A percentile compares a stretch with the other conserved stretches of the same genome.
Evolutionary conservation across 768 basidiomycete genomes (phyloP).

Genomic region (Hydnomerulius pinastri): DNA sequence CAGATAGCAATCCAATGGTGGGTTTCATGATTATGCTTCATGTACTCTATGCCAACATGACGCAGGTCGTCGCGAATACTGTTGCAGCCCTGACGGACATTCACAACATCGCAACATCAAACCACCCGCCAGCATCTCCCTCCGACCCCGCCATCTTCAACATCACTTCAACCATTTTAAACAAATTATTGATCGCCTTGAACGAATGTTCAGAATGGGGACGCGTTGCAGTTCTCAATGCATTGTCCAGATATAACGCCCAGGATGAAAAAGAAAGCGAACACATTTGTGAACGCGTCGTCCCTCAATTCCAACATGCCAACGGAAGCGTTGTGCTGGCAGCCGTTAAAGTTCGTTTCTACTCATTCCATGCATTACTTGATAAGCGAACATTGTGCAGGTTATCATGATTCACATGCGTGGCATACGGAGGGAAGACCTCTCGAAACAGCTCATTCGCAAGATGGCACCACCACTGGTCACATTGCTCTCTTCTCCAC

Average conservation of each 20-base stretch:
- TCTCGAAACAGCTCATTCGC: conserved; percentile 80
- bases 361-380: background rate
- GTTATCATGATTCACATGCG: conserved; percentile 99
- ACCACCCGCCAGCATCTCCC: conserved; percentile 50
- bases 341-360: conserved; percentile 76
- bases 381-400: conserved; percentile 38
- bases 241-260: conserved; percentile 80
- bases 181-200: conserved; percentile 89
- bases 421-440: conserved; percentile 74
- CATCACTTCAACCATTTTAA: conserved; percentile 82
- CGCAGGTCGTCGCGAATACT: conserved; percentile 94
- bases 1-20: conserved; percentile 97
- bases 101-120: conserved; percentile 65
- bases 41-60: background rate
- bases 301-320: conserved; percentile 97
- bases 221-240: conserved; percentile 88
- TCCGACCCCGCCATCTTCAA: conserved; percentile 71
- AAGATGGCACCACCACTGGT: conserved; percentile 99
- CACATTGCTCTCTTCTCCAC: conserved; percentile 92
- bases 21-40: conserved; percentile 16
- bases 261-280: conserved; percentile 94
- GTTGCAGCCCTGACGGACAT: conserved; percentile 93
- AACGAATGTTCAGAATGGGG: conserved; percentile 99
- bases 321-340: conserved; percentile 97
- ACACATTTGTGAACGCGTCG: conserved; percentile 97